phyloP scores from a whole-genome alignment of 2,329 filamentous ascomycete species.

The Hypoxylon sp. region DNA sequence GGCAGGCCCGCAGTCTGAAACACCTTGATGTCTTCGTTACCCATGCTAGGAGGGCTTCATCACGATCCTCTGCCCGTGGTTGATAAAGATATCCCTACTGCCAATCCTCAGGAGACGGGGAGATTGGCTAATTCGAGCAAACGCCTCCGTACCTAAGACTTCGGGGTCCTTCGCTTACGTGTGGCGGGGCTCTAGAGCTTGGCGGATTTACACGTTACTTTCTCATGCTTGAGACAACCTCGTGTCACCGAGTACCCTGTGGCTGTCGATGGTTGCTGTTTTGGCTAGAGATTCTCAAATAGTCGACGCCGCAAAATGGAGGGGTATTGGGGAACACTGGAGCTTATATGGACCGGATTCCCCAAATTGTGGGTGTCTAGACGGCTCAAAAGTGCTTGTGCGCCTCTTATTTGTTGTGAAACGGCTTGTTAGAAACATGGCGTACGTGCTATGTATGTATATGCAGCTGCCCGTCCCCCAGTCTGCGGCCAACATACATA shows the following conservation, averaged over 20 bases:
- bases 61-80: neutral
- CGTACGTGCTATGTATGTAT: neutral
- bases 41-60: conserved; percentile 1
- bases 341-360: conserved; percentile 9
- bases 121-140: conserved; percentile 1
- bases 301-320: conserved; percentile 15
- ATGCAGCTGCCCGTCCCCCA: too few species aligned
- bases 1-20: conserved; percentile 13
- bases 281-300: neutral
- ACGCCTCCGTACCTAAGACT: neutral
- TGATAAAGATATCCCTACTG: neutral
- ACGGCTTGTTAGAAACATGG: neutral
- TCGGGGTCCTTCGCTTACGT: neutral
- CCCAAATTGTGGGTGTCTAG: neutral
- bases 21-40: conserved; percentile 18
- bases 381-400: neutral
- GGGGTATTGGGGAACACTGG: conserved; percentile 10
- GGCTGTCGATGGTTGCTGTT: neutral
- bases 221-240: neutral
- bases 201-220: neutral
- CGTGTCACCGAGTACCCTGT: neutral
- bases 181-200: conserved; percentile 2
- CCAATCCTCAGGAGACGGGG: neutral
- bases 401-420: neutral
- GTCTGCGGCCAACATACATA: too few species aligned